phyloP scores from a whole-genome alignment of 306 rosid genomes.

The Ochetophila trinervis region DNA sequence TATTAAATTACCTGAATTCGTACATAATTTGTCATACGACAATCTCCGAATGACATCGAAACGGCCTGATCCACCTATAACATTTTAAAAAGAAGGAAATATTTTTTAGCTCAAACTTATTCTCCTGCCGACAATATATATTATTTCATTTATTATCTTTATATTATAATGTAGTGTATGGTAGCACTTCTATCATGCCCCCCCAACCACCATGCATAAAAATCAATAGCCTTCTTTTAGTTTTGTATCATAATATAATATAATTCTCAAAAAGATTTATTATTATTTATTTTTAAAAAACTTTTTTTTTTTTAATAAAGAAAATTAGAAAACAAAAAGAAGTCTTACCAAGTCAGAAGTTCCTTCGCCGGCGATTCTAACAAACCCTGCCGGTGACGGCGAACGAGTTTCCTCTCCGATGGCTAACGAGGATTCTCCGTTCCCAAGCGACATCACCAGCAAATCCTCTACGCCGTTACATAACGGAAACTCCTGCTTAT shows the following conservation, averaged over 20 bases:
- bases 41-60: slow-evolving; percentile 81
- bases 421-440: slow-evolving; percentile 67
- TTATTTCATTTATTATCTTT: background rate
- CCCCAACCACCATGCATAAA: slow-evolving; percentile 32
- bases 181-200: slow-evolving; percentile 22
- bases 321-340: background rate
- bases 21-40: slow-evolving; percentile 57
- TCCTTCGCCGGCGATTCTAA: slow-evolving; percentile 79
- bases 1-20: slow-evolving; percentile 47
- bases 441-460: slow-evolving; percentile 76
- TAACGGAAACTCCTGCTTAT: slow-evolving; percentile 86
- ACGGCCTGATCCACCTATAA: slow-evolving; percentile 90
- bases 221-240: too few species aligned
- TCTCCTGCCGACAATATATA: slow-evolving; percentile 21
- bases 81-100: background rate
- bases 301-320: background rate
- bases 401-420: slow-evolving; percentile 32
- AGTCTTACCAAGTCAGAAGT: slow-evolving; percentile 82
- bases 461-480: slow-evolving; percentile 74
- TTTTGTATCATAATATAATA: too few species aligned
- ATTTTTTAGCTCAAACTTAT: background rate
- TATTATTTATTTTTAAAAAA: too few species aligned
- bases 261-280: too few species aligned
- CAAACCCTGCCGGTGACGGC: slow-evolving; percentile 34
- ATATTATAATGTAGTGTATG: slow-evolving; percentile 7